A percentile compares a stretch with the other conserved stretches of the same genome.
Evolutionary conservation across 805 yeast genomes (phyloP).

Genomic region (Candida tallmaniae): DNA sequence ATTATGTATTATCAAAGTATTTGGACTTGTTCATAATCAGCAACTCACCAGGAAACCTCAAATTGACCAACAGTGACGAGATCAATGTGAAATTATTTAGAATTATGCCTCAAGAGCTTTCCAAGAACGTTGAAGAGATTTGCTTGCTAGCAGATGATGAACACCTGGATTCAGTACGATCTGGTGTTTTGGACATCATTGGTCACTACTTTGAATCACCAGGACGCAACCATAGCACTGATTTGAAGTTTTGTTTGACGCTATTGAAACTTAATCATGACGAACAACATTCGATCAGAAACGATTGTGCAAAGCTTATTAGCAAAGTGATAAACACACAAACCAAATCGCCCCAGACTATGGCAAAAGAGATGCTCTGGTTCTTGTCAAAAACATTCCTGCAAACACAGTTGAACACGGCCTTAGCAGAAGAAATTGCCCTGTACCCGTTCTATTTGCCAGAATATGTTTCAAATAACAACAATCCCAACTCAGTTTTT

Average conservation of each 20-base stretch:
- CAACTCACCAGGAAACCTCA: not conserved
- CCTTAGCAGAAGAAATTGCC: not conserved
- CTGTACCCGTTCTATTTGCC: not conserved
- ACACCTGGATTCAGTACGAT: conserved; percentile 1
- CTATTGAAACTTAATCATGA: conserved; percentile 1
- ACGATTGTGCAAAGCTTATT: not conserved
- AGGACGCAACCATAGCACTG: not conserved
- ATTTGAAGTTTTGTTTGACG: not conserved
- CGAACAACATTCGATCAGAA: not conserved
- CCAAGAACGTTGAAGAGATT: not conserved
- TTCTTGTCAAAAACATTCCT: not conserved
- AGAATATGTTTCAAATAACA: not conserved
- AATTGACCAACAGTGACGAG: conserved; percentile 1
- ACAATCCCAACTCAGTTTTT: conserved; percentile 44
- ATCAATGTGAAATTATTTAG: conserved; percentile 1
- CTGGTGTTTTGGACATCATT: not conserved
- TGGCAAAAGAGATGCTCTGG: not conserved
- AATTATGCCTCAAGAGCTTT: not conserved
- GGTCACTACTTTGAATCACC: not conserved
- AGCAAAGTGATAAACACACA: not conserved
- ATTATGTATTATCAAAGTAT: conserved; percentile 1
- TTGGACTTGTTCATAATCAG: conserved; percentile 1
- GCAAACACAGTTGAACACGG: not conserved
- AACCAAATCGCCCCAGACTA: not conserved
- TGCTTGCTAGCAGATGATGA: not conserved